These are phyloP conservation scores for Galium porrigens DNA, from an alignment of 305 asterid species.

Conservation along the genomic window DNA sequence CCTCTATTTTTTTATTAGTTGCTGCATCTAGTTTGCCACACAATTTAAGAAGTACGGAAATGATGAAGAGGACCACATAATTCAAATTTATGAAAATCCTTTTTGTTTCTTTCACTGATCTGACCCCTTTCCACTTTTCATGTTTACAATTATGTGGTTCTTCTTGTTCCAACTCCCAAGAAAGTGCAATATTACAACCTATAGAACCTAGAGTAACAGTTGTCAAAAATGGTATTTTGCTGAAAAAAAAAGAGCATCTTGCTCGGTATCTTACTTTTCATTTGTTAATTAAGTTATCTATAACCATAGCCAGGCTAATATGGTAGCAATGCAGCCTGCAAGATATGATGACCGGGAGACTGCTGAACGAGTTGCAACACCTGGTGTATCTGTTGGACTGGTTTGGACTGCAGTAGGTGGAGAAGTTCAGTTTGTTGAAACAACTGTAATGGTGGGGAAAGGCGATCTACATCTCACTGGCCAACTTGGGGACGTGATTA, in stretches of 20 bases:
- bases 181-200: neutral
- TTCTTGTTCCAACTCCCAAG: neutral
- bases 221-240: neutral
- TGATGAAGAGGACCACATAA: neutral
- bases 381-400: slow-evolving; percentile 90
- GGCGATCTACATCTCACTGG: slow-evolving; percentile 97
- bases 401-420: slow-evolving; percentile 96
- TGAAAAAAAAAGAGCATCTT: neutral
- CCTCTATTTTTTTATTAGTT: neutral
- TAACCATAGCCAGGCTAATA: slow-evolving; percentile 4
- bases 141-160: neutral
- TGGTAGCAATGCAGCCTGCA: slow-evolving; percentile 47
- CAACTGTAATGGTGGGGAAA: slow-evolving; percentile 78
- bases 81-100: neutral
- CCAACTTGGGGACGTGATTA: slow-evolving; percentile 94
- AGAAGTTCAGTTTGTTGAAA: slow-evolving; percentile 97
- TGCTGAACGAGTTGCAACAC: slow-evolving; percentile 75
- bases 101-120: neutral
- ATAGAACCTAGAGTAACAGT: neutral
- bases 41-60: too few relatives aligned
- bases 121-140: neutral
- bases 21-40: neutral
- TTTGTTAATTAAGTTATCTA: neutral
- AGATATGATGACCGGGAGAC: slow-evolving; percentile 80
- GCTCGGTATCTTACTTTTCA: neutral